Base-by-base conservation (phyloP, 805 yeast species). In the Blastobotrys muscicola region DNA sequence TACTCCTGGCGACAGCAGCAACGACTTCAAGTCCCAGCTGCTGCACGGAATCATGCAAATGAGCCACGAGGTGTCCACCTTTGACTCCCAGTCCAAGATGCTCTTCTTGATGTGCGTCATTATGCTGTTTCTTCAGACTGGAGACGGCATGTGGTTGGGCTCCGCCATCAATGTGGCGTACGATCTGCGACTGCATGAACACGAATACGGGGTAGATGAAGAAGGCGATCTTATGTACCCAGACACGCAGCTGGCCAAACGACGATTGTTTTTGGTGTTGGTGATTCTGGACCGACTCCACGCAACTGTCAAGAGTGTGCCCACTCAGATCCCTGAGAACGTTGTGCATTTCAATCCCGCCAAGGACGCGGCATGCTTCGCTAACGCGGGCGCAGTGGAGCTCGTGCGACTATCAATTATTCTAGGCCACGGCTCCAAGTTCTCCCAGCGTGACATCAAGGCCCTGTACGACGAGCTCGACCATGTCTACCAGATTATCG, bases 101-200 rank as follows among this genome's bases (percentile, higher is more conserved):
- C 55, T 66, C 39, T 50, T 59, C 9, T 45, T 57, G 29, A 65
- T 62, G 55, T 54, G 66, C 9, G 46, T 59, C 41, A 46, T 62
- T 35, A 50, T 66, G 32, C 54, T 60, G 51, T 65, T 54, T 42
- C 55, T 54, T 43, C 58, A 51, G 44, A 54, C 60, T 12, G 50
- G 54, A 9, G 65, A 56, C 31, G 50, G 51, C 12, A 45, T 53
- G 29, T 61, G 66, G 62, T 54, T 67, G 7, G 68, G 67, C 2
- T 54, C 66, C 5, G 65, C 67, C 4, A 55, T 63, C n/a, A 54
- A 57, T n/a, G 43, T 55, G 15, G 53, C 57, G 8, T 50, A 50
- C 39, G 54, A 45, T 15, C 40, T 50, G 44, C 31, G 38, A n/a
- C 44, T 45, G 37, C 46, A 48, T 12, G 16, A 33, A 9, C n/a